Percentiles rank a stretch among this genome's conserved stretches.
Conservation (phyloP, 2,329 filamentous ascomycete species). For the Myriosclerotinia curreyana region DNA sequence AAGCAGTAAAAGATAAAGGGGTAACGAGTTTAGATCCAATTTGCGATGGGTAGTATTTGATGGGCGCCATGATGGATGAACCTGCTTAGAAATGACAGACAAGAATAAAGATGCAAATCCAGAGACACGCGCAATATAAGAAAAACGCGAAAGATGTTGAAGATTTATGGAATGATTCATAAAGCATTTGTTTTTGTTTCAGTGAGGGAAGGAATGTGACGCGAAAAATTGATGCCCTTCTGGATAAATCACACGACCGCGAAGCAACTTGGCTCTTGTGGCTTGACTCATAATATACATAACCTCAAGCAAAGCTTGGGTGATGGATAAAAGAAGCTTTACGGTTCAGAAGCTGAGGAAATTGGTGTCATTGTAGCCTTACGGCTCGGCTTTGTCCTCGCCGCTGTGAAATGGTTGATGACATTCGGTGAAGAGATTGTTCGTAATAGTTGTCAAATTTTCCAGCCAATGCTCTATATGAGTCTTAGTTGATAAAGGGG, state of each 20-base stretch:
- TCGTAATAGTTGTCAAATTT: too few relatives aligned
- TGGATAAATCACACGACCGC: slow-evolving; percentile 8
- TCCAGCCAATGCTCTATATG: too few relatives aligned
- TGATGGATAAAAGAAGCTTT: neutral
- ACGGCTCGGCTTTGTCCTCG: neutral
- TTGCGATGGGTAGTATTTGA: slow-evolving; percentile 56
- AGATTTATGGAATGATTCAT: neutral
- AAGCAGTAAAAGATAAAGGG: slow-evolving; percentile 25
- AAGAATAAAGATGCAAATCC: neutral
- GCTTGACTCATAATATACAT: neutral
- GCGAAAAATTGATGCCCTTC: slow-evolving; percentile 1
- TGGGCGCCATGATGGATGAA: slow-evolving; percentile 6
- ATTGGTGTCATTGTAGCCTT: neutral
- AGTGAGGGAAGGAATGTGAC: slow-evolving; percentile 19
- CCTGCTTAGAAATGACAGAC: slow-evolving; percentile 7
- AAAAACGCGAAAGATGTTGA: neutral
- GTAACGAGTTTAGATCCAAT: slow-evolving; percentile 50
- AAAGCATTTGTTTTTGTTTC: slow-evolving; percentile 11
- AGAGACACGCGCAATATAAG: neutral
- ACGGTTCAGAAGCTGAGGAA: neutral
- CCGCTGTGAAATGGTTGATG: too few relatives aligned
- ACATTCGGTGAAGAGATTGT: too few relatives aligned
- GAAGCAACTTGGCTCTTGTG: neutral
- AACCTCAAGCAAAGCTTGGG: neutral
- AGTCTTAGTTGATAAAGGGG: too few relatives aligned